Evolutionary conservation across 2,329 filamentous ascomycete genomes (phyloP), one percentile per base, ranked within the genome.

Genomic region (Stylonectria norvegica): DNA sequence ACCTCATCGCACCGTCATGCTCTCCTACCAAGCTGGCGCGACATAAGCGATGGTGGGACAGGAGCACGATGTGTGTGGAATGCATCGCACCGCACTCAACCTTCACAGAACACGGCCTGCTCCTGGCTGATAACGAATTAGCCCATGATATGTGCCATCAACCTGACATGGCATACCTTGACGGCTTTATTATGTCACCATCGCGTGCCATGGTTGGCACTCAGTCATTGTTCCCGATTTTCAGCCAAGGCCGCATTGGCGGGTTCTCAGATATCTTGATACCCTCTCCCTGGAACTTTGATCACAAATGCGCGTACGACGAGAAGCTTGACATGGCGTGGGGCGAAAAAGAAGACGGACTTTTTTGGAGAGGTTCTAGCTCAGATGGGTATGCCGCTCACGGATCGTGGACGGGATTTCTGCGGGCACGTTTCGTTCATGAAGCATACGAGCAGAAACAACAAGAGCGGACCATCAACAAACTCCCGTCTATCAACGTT

Each of bases 341-440:
- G 72, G 56, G 64, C 1, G 53, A 69, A 14, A 79, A 79, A 53
- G 38, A 57, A 5, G 70, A 78, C 34, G 62, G 56, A 17, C 57
- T 78, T 27, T 71, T 76, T 43, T 81, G 76, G 77, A 70, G 76
- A 3, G 76, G 76, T 7, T 74, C 81, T 69, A 72, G 10, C 79
- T 82, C 69, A 60, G 52, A 71, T 17, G 85, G 78, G 46, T 53
- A 48, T 30, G 48, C 54, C 2, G 43, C 44, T 4, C 38, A 50
- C 34, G 43, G 45, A 5, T 32, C 33, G 16, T 87, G 83, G 83
- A 72, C 66, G 8, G 73, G 76, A 0, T 86, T 85, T 53, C 79
- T 86, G 44, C 75, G 83, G 3, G 81, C 86, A 51, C 79, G 83
- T 2, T 83, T 86, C 55, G 72, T 86, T 4, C 69, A 76, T 33